Evolutionary conservation across 2,329 filamentous ascomycete genomes (phyloP), one percentile per base, ranked within the genome.

Genomic region (Setomelanomma holmii): DNA sequence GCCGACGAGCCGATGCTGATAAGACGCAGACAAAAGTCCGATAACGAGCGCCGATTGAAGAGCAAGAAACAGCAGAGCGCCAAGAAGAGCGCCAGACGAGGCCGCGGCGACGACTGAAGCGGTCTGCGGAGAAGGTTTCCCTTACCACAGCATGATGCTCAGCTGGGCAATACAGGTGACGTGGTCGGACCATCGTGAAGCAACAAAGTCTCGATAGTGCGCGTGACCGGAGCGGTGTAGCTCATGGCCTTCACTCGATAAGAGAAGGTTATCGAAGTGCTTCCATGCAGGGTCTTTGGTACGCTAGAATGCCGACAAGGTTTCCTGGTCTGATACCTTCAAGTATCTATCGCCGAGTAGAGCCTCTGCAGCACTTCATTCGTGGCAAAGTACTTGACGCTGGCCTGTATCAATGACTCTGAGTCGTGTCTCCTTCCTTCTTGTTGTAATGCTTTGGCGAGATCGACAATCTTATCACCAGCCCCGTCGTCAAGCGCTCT

Each of bases 21-120:
- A 56, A 61, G 33, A 22, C 33, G 16, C 58, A 84, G 82, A 48
- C 79, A 86, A 73, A 82, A 80, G 53, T 77, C 79, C 23, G 82
- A 84, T 60, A 86, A 86, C 55, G 83, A 86, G 65, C 74, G 78
- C 35, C 75, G 85, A 56, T 70, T 87, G 58, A 82, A 78, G 67
- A 72, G 71, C 53, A 88, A 88, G 74, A 87, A 87, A 72, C 69
- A 78, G 45, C 83, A 84, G 55, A 86, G 85, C 67, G 80, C 76
- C 64, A 88, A 87, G 74, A 88, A 88, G 72, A 80, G 76, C 60
- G 78, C 78, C 57, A 77, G 84, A 49, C 77, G 79, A 64, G 73
- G 75, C 43, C 62, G 66, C 41, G 59, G 65, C 48, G 64, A 71
- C 46, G 70, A 72, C 43, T 75, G 59, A 73, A 39, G 44, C 47